Evolutionary conservation across 1,284 basidiomycete species (phyloP).

Genomic region (Sphagnurus paluster): DNA sequence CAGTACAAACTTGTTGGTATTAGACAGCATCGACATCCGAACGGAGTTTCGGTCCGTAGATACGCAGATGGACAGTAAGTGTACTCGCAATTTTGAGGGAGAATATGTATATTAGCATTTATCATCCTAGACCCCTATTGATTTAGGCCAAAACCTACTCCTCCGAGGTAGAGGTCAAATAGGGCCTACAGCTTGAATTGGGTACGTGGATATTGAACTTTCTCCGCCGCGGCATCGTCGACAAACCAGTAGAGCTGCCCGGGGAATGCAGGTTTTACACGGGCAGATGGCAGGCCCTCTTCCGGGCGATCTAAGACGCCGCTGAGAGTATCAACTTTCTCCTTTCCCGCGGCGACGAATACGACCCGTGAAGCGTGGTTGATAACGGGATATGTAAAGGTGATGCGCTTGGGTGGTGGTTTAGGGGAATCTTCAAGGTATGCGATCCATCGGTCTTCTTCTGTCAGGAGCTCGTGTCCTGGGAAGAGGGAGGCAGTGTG

Average conservation of each 20-base stretch:
- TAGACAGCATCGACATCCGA: no score
- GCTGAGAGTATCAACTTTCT: conserved; percentile 80
- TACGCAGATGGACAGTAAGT: no score
- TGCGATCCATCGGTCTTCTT: conserved; percentile 93
- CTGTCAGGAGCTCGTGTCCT: conserved; percentile 80
- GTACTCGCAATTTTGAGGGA: no score
- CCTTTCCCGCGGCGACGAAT: conserved; percentile 85
- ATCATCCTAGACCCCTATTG: no score
- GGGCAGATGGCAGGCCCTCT: conserved; percentile 78
- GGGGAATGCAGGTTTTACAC: conserved; percentile 78
- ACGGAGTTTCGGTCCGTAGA: no score
- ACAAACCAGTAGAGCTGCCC: conserved; percentile 93
- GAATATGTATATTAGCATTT: no score
- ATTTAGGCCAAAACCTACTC: no score
- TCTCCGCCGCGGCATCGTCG: conserved; percentile 75
- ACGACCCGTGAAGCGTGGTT: conserved; percentile 88
- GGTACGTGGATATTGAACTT: conserved; percentile 58
- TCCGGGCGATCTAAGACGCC: conserved; percentile 83
- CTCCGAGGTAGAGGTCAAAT: neutral
- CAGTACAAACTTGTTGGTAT: neutral
- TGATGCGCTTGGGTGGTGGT: conserved; percentile 88
- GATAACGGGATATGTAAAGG: conserved; percentile 88
- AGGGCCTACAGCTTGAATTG: conserved; percentile 50
- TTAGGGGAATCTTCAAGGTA: conserved; percentile 93
- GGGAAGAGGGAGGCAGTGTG: conserved; percentile 98